phyloP scores from a whole-genome alignment of 768 basidiomycete genomes.

The Trametes elegans region DNA sequence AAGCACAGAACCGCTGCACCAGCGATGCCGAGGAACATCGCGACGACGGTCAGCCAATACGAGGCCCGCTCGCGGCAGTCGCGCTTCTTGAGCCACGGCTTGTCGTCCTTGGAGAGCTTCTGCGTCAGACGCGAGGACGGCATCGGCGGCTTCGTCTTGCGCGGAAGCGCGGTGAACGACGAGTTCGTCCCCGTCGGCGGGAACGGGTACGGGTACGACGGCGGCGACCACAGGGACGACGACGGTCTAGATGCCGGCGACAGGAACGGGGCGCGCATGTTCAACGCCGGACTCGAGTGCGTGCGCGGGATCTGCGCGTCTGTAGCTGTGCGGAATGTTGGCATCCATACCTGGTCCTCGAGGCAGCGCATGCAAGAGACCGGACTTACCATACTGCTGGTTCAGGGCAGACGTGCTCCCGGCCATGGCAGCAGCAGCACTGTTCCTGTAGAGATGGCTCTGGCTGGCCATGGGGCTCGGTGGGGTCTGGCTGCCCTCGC shows the following conservation, averaged over 20 bases:
- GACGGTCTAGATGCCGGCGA: conserved; percentile 67
- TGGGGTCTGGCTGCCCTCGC: conserved; percentile 22
- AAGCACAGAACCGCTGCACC: conserved; percentile 45
- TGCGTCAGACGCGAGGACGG: conserved; percentile 37
- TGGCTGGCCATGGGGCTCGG: conserved; percentile 21
- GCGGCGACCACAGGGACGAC: conserved; percentile 61
- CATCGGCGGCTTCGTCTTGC: conserved; percentile 35
- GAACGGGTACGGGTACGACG: conserved; percentile 37
- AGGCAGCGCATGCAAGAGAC: background rate
- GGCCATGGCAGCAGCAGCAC: conserved; percentile 42
- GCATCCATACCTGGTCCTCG: background rate
- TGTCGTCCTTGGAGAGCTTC: conserved; percentile 49
- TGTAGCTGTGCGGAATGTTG: background rate
- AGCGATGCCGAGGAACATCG: conserved; percentile 41
- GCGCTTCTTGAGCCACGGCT: conserved; percentile 46
- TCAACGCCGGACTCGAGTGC: conserved; percentile 38
- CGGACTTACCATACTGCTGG: conserved; percentile 16
- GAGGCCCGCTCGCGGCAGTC: conserved; percentile 44
- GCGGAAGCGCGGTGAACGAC: conserved; percentile 16
- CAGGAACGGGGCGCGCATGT: conserved; percentile 69
- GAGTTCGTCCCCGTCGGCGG: conserved; percentile 11
- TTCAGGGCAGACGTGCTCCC: conserved; percentile 22
- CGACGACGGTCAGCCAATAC: conserved; percentile 47
- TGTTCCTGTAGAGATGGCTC: conserved; percentile 42
- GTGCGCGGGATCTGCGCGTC: conserved; percentile 37